phyloP scores from a whole-genome alignment of 1,284 basidiomycete species.

The Rhodotorula sp. region DNA sequence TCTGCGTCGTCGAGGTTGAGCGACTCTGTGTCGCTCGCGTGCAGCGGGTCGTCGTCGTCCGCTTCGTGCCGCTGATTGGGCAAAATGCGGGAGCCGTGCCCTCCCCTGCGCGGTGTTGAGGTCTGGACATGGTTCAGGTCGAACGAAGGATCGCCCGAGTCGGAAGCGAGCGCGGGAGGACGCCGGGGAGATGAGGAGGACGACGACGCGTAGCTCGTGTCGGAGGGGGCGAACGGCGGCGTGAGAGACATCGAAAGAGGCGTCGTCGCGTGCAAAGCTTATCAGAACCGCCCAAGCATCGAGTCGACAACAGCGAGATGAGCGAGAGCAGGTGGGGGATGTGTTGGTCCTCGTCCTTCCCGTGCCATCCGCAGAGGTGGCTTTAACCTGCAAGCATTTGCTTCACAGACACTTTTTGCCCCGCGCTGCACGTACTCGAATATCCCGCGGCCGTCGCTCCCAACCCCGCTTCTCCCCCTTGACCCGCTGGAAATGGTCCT shows the following conservation, averaged over 20 bases:
- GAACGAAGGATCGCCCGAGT: slow-evolving; percentile 28
- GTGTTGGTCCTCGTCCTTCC: background rate
- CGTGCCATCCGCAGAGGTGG: background rate
- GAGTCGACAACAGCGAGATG: background rate
- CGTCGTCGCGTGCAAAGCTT: background rate
- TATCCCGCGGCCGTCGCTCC: background rate
- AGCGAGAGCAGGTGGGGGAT: no score
- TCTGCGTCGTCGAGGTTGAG: slow-evolving; percentile 12
- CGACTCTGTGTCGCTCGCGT: slow-evolving; percentile 35
- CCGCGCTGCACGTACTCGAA: no score
- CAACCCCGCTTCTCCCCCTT: no score
- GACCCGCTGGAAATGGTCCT: slow-evolving; percentile 55
- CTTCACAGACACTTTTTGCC: background rate
- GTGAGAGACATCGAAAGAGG: background rate
- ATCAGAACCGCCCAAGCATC: background rate
- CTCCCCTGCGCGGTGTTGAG: slow-evolving; percentile 3
- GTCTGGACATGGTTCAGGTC: slow-evolving; percentile 13
- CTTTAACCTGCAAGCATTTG: background rate
- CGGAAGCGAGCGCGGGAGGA: background rate
- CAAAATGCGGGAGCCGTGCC: background rate
- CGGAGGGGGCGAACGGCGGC: background rate
- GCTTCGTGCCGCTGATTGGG: background rate
- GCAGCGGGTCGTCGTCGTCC: slow-evolving; percentile 12
- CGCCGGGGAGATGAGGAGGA: background rate
- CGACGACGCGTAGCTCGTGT: slow-evolving; percentile 13